These are phyloP conservation scores for Cladosporium halotolerans DNA, from an alignment of 2,329 filamentous ascomycete species.

Conservation along the genomic window DNA sequence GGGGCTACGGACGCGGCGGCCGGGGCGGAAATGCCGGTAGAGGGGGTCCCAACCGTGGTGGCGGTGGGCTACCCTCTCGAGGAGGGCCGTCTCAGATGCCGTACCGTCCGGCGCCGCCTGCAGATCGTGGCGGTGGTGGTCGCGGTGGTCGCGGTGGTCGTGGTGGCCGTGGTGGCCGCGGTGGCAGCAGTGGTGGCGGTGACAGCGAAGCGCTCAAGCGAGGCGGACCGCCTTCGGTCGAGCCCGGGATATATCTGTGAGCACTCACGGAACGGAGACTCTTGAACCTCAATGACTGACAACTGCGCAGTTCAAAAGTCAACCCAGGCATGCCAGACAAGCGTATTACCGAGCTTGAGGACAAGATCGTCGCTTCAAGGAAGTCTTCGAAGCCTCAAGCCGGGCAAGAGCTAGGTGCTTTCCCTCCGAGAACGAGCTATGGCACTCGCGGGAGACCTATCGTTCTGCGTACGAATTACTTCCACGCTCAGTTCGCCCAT, in stretches of 20 bases:
- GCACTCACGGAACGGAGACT: background rate
- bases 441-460: conserved; percentile 34
- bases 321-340: conserved; percentile 17
- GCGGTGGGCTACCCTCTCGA: conserved; percentile 23
- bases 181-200: conserved; percentile 13
- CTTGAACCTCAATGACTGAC: conserved; percentile 18
- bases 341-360: conserved; percentile 20
- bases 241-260: conserved; percentile 22
- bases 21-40: conserved; percentile 20
- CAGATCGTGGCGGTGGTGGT: conserved; percentile 25
- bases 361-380: conserved; percentile 20
- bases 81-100: no score
- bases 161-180: conserved; percentile 21
- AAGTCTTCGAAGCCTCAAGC: conserved; percentile 22
- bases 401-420: conserved; percentile 16
- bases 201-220: conserved; percentile 12
- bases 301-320: conserved; percentile 14
- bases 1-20: conserved; percentile 19
- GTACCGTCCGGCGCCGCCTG: no score
- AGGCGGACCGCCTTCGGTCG: conserved; percentile 11
- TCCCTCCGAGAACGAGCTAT: conserved; percentile 28
- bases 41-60: conserved; percentile 20
- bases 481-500: conserved; percentile 32
- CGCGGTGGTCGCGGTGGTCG: conserved; percentile 20
- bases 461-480: conserved; percentile 39